Percentiles rank a stretch among this genome's conserved stretches.
These are phyloP conservation scores for Ganoderma meredithae DNA, from an alignment of 1,284 basidiomycete species.

Conservation along the genomic window DNA sequence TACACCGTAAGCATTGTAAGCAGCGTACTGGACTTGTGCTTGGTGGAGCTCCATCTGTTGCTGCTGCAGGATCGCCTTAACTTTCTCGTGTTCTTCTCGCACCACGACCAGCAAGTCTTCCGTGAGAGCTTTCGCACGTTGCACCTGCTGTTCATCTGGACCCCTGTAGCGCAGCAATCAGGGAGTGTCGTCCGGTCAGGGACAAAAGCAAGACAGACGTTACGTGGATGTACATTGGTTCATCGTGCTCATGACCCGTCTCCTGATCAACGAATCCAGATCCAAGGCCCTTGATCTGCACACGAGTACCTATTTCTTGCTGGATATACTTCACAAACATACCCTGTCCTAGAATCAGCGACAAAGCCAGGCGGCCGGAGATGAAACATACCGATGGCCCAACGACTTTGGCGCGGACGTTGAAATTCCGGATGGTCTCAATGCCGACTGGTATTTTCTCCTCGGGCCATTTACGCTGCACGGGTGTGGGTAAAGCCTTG, in stretches of 20 bases:
- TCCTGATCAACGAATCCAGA: conserved; percentile 97
- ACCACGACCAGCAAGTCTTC: conserved; percentile 92
- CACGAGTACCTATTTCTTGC: conserved; percentile 93
- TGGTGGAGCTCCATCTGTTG: conserved; percentile 87
- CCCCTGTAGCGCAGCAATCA: conserved; percentile 59
- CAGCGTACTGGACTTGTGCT: conserved; percentile 80
- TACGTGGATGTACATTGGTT: conserved; percentile 95
- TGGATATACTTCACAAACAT: conserved; percentile 99
- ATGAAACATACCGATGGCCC: conserved; percentile 78
- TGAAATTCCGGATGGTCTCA: conserved; percentile 95
- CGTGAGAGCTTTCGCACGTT: conserved; percentile 86
- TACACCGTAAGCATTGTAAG: conserved; percentile 70
- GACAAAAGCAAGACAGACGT: conserved; percentile 61
- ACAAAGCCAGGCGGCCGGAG: neutral
- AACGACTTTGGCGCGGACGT: conserved; percentile 96
- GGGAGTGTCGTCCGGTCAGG: neutral
- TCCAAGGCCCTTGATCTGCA: conserved; percentile 97
- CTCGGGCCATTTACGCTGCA: conserved; percentile 93
- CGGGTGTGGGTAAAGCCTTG: conserved; percentile 14
- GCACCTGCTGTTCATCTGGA: conserved; percentile 88
- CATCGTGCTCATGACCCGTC: conserved; percentile 89
- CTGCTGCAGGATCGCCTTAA: conserved; percentile 63
- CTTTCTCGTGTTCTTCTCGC: conserved; percentile 85
- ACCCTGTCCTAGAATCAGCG: conserved; percentile 58
- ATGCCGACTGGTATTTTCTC: conserved; percentile 90